Conservation (phyloP, 768 basidiomycete genomes). For the Phylloporus sp. region DNA sequence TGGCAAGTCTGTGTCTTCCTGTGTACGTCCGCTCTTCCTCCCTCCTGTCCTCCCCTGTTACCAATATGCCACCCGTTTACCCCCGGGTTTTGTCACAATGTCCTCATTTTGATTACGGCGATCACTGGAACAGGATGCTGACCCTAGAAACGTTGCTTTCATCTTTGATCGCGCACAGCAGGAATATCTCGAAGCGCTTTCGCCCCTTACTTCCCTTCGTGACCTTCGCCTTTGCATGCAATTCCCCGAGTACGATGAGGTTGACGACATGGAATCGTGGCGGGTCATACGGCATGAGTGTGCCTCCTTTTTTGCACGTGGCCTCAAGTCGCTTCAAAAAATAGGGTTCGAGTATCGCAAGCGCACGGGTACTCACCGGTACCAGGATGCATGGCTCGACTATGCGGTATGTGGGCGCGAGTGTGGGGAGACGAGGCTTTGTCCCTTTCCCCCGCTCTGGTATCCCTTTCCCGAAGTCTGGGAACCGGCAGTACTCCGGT, state of each 20-base stretch:
- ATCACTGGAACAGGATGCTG: constrained; percentile 27
- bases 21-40: constrained; percentile 29
- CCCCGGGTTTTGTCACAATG: constrained; percentile 11
- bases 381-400: constrained; percentile 36
- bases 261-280: constrained; percentile 32
- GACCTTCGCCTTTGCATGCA: constrained; percentile 35
- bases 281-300: constrained; percentile 25
- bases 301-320: constrained; percentile 28
- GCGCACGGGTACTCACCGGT: constrained; percentile 33
- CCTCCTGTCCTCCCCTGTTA: constrained; percentile 7
- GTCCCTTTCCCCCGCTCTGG: constrained; percentile 27
- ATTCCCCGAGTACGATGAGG: constrained; percentile 33
- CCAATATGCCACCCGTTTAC: constrained; percentile 10
- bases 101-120: constrained; percentile 19
- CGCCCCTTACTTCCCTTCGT: constrained; percentile 25
- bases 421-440: constrained; percentile 19
- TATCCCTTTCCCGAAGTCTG: constrained; percentile 35
- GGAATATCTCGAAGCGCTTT: constrained; percentile 33
- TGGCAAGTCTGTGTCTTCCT: constrained; percentile 34
- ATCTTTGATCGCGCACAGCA: constrained; percentile 28
- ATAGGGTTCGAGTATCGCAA: constrained; percentile 36
- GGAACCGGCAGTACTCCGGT: constrained; percentile 23
- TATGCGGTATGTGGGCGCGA: constrained; percentile 24
- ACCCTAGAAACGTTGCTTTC: constrained; percentile 28
- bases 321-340: constrained; percentile 30